A percentile compares a stretch with the other conserved stretches of the same genome.
Conservation (phyloP, 2,329 filamentous ascomycete genomes). For the Thyridium curvatum region DNA sequence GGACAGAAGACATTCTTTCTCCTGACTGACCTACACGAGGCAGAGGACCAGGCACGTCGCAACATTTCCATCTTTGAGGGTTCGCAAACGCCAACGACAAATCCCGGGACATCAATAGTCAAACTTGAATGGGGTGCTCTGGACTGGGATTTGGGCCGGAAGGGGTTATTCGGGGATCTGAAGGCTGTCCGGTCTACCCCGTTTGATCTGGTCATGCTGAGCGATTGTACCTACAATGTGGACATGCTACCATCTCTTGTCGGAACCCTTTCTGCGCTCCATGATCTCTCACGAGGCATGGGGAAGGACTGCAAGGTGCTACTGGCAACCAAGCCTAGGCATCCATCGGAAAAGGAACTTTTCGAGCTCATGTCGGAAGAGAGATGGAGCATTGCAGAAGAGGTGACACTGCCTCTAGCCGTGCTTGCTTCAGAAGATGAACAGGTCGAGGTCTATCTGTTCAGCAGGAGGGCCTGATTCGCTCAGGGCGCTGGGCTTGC, state of each 20-base stretch:
- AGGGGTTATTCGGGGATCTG: constrained; percentile 35
- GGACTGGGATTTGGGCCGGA: constrained; percentile 48
- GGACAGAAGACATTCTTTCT: constrained; percentile 7
- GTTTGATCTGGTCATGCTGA: constrained; percentile 50
- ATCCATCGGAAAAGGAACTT: constrained; percentile 42
- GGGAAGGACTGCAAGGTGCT: constrained; percentile 34
- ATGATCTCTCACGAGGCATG: constrained; percentile 16
- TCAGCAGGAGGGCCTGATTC: constrained; percentile 24
- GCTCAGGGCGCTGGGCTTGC: constrained; percentile 7
- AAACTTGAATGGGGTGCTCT: constrained; percentile 17
- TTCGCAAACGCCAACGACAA: too few species aligned
- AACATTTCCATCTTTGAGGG: constrained; percentile 32
- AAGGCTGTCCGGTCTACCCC: constrained; percentile 19
- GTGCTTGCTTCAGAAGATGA: constrained; percentile 37
- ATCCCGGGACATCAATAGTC: constrained; percentile 3
- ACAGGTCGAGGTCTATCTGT: constrained; percentile 45
- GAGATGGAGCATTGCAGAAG: constrained; percentile 37
- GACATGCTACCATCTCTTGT: constrained; percentile 49
- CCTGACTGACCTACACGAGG: constrained; percentile 50
- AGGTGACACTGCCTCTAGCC: constrained; percentile 36
- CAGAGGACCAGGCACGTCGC: constrained; percentile 37
- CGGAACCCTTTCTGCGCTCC: constrained; percentile 43
- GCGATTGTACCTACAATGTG: constrained; percentile 57
- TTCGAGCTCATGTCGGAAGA: constrained; percentile 39
- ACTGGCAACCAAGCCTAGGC: constrained; percentile 49